Evolutionary conservation across 352 stramenopile genomes (phyloP).

Genomic region (Globisporangium emineosum): DNA sequence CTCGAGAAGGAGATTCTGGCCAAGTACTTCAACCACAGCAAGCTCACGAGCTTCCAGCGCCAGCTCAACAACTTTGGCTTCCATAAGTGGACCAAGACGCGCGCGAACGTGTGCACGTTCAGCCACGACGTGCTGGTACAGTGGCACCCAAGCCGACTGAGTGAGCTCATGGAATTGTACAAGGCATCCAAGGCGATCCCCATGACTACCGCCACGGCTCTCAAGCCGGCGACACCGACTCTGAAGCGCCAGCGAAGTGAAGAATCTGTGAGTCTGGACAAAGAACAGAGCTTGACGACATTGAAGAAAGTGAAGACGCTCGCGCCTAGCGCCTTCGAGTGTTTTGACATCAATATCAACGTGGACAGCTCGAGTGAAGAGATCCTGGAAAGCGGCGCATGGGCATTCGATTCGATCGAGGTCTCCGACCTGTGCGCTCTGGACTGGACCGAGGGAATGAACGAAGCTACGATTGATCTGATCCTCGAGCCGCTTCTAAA

Average conservation of each 20-base stretch:
- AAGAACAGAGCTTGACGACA: background rate
- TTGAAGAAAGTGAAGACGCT: background rate
- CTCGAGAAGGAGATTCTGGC: slow-evolving; percentile 77
- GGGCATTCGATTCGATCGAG: background rate
- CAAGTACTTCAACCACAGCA: slow-evolving; percentile 94
- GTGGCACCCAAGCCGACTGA: background rate
- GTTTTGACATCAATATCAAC: background rate
- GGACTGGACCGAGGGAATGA: background rate
- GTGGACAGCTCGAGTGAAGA: background rate
- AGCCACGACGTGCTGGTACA: too few relatives aligned
- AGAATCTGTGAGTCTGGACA: background rate
- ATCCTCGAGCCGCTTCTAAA: background rate
- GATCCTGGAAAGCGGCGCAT: background rate
- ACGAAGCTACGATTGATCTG: background rate
- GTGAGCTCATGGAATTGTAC: background rate
- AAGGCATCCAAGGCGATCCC: background rate
- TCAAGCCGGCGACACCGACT: background rate
- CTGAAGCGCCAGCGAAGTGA: background rate
- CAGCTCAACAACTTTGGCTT: slow-evolving; percentile 95
- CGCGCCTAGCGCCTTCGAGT: background rate
- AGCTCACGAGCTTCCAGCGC: slow-evolving; percentile 89
- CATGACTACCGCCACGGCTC: background rate
- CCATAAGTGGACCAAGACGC: slow-evolving; percentile 81
- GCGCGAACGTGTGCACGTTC: too few relatives aligned
- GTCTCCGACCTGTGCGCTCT: background rate